These are phyloP conservation scores for Senecio squalidus DNA, from an alignment of 140 eudicot species.

Conservation along the genomic window DNA sequence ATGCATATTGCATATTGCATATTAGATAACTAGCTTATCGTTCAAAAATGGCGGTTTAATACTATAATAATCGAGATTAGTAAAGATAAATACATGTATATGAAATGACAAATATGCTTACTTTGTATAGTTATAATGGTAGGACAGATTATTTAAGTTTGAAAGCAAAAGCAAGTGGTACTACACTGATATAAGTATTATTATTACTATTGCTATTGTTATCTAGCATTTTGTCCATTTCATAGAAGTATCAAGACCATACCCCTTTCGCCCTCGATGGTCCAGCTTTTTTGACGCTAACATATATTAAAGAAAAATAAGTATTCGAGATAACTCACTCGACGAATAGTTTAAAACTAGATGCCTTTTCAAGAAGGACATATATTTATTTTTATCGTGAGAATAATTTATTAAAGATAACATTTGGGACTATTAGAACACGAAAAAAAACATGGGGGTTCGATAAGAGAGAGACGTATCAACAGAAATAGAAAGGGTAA, in stretches of 20 bases:
- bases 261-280: constrained; percentile 19
- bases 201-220: too few relatives aligned
- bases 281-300: constrained; percentile 26
- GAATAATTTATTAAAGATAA: too few relatives aligned
- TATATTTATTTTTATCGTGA: too few relatives aligned
- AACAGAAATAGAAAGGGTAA: constrained; percentile 22
- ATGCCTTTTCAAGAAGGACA: too few relatives aligned
- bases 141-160: constrained; percentile 23
- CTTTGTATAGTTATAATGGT: constrained; percentile 32
- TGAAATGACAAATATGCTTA: constrained; percentile 20
- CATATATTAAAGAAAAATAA: background rate
- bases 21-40: constrained; percentile 2
- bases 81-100: constrained; percentile 11
- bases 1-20: background rate
- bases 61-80: background rate
- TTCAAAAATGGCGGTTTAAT: constrained; percentile 7
- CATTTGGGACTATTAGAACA: too few relatives aligned
- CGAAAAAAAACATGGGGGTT: too few relatives aligned
- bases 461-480: constrained; percentile 33
- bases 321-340: constrained; percentile 1
- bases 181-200: constrained; percentile 19
- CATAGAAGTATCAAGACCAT: constrained; percentile 21
- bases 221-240: constrained; percentile 28
- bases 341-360: constrained; percentile 8
- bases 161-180: constrained; percentile 34